phyloP scores from a whole-genome alignment of 1,139 yeast genomes.

The Saccharomyces hybrid region DNA sequence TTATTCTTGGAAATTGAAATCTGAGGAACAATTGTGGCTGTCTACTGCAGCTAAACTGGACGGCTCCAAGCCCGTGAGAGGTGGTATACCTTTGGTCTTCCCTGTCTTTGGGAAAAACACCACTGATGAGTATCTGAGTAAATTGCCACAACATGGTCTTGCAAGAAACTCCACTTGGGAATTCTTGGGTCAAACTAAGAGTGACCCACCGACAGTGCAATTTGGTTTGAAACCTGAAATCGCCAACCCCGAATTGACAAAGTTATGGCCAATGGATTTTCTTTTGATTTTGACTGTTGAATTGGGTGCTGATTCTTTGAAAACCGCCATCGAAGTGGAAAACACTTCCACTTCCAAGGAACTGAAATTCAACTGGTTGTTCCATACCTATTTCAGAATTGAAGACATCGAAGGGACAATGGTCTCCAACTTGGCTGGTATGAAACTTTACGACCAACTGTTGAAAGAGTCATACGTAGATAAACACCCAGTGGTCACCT shows the following conservation, averaged over 20 bases:
- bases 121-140: slow-evolving; percentile 31
- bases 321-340: slow-evolving; percentile 64
- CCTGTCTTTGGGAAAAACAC: slow-evolving; percentile 83
- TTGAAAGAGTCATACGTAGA: slow-evolving; percentile 55
- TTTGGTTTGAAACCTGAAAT: slow-evolving; percentile 85
- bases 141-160: slow-evolving; percentile 92
- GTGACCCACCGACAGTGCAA: slow-evolving; percentile 63
- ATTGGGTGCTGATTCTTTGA: slow-evolving; percentile 46
- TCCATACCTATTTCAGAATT: slow-evolving; percentile 82
- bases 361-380: slow-evolving; percentile 87
- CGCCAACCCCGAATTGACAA: slow-evolving; percentile 47
- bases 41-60: slow-evolving; percentile 74
- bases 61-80: slow-evolving; percentile 89
- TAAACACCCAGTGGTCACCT: slow-evolving; percentile 63
- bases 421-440: slow-evolving; percentile 71
- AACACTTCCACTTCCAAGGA: slow-evolving; percentile 49
- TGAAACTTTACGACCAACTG: slow-evolving; percentile 67
- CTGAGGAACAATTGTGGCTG: slow-evolving; percentile 67
- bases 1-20: slow-evolving; percentile 67
- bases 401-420: slow-evolving; percentile 70
- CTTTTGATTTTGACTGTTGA: slow-evolving; percentile 66
- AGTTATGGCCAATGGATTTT: slow-evolving; percentile 66
- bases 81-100: slow-evolving; percentile 94
- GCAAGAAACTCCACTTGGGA: slow-evolving; percentile 91
- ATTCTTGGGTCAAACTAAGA: slow-evolving; percentile 72